A percentile compares a stretch with the other conserved stretches of the same genome.
These are phyloP conservation scores for Eucalyptus lansdowneana DNA, from an alignment of 345 rosid species.

Conservation along the genomic window DNA sequence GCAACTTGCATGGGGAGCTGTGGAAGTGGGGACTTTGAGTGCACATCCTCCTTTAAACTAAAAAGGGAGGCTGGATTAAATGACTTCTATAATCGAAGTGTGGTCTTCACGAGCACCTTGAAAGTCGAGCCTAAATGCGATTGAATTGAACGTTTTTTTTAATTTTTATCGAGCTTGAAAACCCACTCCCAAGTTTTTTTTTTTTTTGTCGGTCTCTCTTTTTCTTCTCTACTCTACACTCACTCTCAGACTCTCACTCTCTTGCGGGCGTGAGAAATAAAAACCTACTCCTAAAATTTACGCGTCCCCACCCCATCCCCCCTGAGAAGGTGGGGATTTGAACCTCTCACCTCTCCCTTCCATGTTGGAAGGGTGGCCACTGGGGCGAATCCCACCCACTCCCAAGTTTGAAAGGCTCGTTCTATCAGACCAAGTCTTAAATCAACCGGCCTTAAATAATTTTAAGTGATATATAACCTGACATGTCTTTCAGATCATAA, in stretches of 20 bases:
- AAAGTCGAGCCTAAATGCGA: neutral
- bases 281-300: too few relatives aligned
- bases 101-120: neutral
- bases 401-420: neutral
- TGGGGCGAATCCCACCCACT: neutral
- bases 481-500: neutral
- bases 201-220: too few relatives aligned
- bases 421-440: neutral
- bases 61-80: neutral
- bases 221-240: too few relatives aligned
- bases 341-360: too few relatives aligned
- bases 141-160: neutral
- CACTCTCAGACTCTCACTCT: too few relatives aligned
- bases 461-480: too few relatives aligned
- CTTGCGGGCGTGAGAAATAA: too few relatives aligned
- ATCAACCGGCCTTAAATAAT: neutral
- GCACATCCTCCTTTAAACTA: neutral
- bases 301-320: too few relatives aligned
- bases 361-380: too few relatives aligned
- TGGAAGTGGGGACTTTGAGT: neutral
- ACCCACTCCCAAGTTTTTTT: neutral
- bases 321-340: too few relatives aligned
- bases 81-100: neutral
- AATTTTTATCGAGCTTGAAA: neutral
- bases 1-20: neutral